Base-by-base conservation (phyloP, 352 stramenopile species). In the Thalassiosira oceanica region DNA sequence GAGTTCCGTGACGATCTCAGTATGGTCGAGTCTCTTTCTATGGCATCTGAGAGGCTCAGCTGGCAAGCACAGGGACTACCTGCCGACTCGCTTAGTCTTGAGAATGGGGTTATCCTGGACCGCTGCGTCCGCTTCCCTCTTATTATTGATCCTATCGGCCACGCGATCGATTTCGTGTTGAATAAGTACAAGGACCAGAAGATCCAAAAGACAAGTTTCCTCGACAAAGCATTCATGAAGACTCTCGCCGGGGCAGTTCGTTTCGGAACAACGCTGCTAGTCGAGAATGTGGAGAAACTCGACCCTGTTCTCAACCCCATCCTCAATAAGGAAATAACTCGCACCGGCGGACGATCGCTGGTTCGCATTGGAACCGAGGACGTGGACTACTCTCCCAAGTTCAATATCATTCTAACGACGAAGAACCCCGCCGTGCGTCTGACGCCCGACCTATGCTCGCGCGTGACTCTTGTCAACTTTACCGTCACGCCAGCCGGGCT, bases 191-290 rank as follows among this genome's bases (percentile, higher is more conserved):
- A 91, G 37, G 78, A 95, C 15, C 93, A 96, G 41, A 90, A 92
- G 58, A 98, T 99, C 53, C 88, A 96, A 45, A 98, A 98, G 61
- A 99, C 97, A 2, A 99, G 95, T 24, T 99, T 99, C 82, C 80
- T 99, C 49, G 97, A 99, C 73, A 96, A 94, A 36, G 96, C 93
- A 4, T 99, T 99, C 85, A 98, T 99, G 88, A 99, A 99, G 78
- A 97, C 97, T n/a, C 83, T 99, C 16, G 95, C 95, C n/a, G 98
- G 94, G 67, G 96, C 97, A 21, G 97, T 99, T 81, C 95, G 97
- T 33, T 99, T 99, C 74, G 97, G 97, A 31, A 99, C 94, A 21
- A 94, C 97, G 28, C 83, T 99, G 27, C 77, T 99, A 8, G 96
- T 99, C 20, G 94, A 98, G 66, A 98, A 99, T 78, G 97, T 99